Evolutionary conservation across 441 rosid genomes (phyloP).

Genomic region (Sinapis alba): DNA sequence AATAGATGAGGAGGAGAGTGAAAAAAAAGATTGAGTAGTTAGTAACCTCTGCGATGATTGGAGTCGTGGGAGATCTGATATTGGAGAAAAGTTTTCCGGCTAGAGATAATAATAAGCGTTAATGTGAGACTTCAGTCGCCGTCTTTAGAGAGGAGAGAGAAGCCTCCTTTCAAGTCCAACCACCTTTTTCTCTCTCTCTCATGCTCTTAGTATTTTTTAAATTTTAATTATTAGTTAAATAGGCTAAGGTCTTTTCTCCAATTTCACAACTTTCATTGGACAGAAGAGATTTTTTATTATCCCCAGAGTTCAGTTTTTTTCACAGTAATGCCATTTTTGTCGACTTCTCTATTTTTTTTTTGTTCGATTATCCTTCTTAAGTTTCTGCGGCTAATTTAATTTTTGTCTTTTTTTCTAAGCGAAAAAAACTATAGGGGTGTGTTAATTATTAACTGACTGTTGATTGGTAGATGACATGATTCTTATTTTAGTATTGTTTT

Average conservation of each 20-base stretch:
- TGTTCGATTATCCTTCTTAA: not conserved
- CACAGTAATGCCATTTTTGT: constrained; percentile 20
- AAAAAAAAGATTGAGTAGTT: not conserved
- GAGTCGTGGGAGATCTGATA: constrained; percentile 20
- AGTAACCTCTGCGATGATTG: not conserved
- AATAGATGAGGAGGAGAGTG: not conserved
- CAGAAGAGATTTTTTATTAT: not conserved
- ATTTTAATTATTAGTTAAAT: not conserved
- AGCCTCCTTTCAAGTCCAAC: constrained; percentile 29
- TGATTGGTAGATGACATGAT: not conserved
- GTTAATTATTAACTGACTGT: constrained; percentile 2
- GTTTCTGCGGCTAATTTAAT: not conserved
- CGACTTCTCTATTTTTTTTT: not conserved
- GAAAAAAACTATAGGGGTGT: not conserved
- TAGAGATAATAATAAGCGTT: not conserved
- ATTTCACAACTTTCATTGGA: too few relatives aligned
- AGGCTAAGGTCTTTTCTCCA: not conserved
- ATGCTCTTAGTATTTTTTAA: not conserved
- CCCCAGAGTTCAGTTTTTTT: not conserved
- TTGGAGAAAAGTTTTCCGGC: not conserved
- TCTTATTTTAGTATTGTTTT: too few relatives aligned
- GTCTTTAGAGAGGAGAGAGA: constrained; percentile 32
- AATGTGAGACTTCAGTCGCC: constrained; percentile 32
- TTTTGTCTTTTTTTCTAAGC: not conserved
- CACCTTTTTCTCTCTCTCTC: not conserved